These are phyloP conservation scores for Naganishia antarctica DNA, from an alignment of 768 basidiomycete genomes.

Conservation along the genomic window DNA sequence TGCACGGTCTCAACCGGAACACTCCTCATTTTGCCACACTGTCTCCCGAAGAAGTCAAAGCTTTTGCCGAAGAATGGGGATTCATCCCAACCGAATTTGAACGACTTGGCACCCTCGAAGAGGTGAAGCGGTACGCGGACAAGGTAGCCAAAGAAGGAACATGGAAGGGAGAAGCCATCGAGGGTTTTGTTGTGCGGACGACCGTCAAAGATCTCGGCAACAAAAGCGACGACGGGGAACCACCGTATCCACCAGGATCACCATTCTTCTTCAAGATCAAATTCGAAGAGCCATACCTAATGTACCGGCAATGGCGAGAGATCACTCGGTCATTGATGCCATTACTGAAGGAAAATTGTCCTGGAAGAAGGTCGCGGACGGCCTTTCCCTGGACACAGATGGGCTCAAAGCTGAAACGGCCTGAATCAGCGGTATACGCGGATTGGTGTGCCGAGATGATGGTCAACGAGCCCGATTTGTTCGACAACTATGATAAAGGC, in stretches of 20 bases:
- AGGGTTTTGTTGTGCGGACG: constrained; percentile 90
- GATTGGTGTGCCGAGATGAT: constrained; percentile 80
- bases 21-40: constrained; percentile 66
- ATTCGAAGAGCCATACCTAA: constrained; percentile 97
- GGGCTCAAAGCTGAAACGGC: constrained; percentile 65
- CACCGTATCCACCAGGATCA: constrained; percentile 70
- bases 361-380: constrained; percentile 28
- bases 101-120: constrained; percentile 58
- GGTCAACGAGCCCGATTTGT: constrained; percentile 57
- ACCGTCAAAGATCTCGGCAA: constrained; percentile 51
- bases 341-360: constrained; percentile 29
- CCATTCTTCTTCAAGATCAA: constrained; percentile 99
- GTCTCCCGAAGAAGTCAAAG: constrained; percentile 62
- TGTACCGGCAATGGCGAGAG: constrained; percentile 97
- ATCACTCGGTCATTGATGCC: constrained; percentile 72
- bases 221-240: constrained; percentile 31
- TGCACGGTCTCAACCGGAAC: constrained; percentile 82
- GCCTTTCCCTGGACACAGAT: constrained; percentile 49
- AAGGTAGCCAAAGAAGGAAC: constrained; percentile 62
- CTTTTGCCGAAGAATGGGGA: constrained; percentile 83
- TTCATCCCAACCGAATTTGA: constrained; percentile 72
- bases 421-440: constrained; percentile 73
- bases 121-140: constrained; percentile 69
- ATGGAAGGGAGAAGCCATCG: constrained; percentile 79
- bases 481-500: constrained; percentile 67